A percentile compares a stretch with the other conserved stretches of the same genome.
Conservation (phyloP, 2,329 filamentous ascomycete species). For the Thermoascus crustaceus region DNA sequence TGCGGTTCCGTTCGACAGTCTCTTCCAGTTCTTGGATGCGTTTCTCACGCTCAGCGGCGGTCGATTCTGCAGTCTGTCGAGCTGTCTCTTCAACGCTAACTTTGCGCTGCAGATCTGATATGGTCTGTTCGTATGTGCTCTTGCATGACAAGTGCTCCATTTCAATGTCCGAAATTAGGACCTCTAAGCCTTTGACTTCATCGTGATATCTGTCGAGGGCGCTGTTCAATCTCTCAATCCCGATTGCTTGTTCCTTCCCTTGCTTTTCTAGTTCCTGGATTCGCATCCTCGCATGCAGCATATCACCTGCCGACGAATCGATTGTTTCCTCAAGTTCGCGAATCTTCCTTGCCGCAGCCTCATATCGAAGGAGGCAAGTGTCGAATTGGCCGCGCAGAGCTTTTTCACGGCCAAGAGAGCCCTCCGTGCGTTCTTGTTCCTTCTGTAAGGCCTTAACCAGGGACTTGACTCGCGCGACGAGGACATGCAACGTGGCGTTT, state of each 20-base stretch:
- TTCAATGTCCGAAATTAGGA: slow-evolving; percentile 35
- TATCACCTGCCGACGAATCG: slow-evolving; percentile 37
- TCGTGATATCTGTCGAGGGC: slow-evolving; percentile 37
- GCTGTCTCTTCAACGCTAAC: slow-evolving; percentile 25
- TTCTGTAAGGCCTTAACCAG: slow-evolving; percentile 26
- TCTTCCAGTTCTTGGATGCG: slow-evolving; percentile 32
- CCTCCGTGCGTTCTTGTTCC: slow-evolving; percentile 24
- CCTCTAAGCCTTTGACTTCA: slow-evolving; percentile 37
- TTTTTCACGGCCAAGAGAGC: slow-evolving; percentile 30
- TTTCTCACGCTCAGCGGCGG: slow-evolving; percentile 24
- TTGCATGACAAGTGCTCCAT: slow-evolving; percentile 25
- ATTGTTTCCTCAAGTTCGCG: slow-evolving; percentile 31
- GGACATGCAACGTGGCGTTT: slow-evolving; percentile 30
- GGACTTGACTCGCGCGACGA: slow-evolving; percentile 31
- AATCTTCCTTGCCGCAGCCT: slow-evolving; percentile 29
- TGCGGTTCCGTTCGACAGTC: slow-evolving; percentile 26
- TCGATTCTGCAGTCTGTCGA: slow-evolving; percentile 26
- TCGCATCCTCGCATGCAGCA: slow-evolving; percentile 37
- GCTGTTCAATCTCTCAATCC: slow-evolving; percentile 34
- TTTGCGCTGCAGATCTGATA: slow-evolving; percentile 27
- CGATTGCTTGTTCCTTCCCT: slow-evolving; percentile 31
- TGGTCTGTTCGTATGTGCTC: slow-evolving; percentile 19
- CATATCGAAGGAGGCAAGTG: slow-evolving; percentile 29
- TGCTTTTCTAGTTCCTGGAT: slow-evolving; percentile 36
- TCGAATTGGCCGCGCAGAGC: slow-evolving; percentile 39